Evolutionary conservation across 2,329 filamentous ascomycete genomes (phyloP), one percentile per base, ranked within the genome.

Genomic region (Apiospora saccharicola): DNA sequence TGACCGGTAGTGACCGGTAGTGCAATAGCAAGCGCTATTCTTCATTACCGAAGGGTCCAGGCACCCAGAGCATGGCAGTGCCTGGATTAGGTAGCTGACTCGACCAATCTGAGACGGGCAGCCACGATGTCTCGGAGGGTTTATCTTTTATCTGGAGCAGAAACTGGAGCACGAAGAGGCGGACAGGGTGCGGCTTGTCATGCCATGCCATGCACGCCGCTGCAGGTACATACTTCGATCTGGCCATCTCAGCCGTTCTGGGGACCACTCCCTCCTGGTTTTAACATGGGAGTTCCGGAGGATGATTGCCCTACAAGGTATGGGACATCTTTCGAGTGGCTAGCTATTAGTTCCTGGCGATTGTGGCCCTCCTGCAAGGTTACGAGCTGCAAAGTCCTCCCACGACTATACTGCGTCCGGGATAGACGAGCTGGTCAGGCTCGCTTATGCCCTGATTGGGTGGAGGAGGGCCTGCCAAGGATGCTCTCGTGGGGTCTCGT

Each of bases 221-320:
- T 64, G 57, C 57, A 41, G 30, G 57, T 41, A 37, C 34, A 64
- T 64, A 34, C n/a, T 34, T 41, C 57, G 19, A n/a, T 64, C 22
- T 8, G 10, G 41, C 30, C 57, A 41, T 16, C 57, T 41, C 34
- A n/a, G 57, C 30, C 34, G 30, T 22, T n/a, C 34, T 41, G 19
- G 57, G 34, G 6, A 2, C 49, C 49, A 19, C 51, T 24, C 47
- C 51, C 26, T 57, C 14, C 26, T 57, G 51, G 16, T 57, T 57
- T 34, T 22, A 19, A 12, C 34, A 13, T 41, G 30, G 19, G 34
- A 41, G 37, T 41, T n/a, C n/a, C 53, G 53, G 30, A 22, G 53
- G 53, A 61, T 61, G 53, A 61, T 61, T 61, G 53, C 53, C 53
- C 53, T 37, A 22, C 53, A 61, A 61, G 53, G 53, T 61, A 61